Evolutionary conservation across 768 basidiomycete species (phyloP).

Genomic region (Agaricus sinodeliciosus): DNA sequence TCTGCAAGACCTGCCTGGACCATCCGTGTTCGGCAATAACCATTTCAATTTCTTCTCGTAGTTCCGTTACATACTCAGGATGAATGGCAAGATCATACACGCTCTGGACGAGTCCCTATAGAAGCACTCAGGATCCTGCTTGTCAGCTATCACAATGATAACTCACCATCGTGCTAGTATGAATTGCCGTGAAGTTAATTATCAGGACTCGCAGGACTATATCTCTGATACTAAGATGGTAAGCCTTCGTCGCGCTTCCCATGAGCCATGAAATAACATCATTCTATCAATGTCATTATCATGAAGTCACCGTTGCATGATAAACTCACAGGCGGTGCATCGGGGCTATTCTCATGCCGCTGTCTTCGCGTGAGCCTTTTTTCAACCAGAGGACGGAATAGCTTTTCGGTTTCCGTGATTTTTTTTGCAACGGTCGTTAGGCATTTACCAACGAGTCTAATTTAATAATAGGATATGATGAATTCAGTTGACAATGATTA

Average conservation of each 20-base stretch:
- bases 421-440: conserved; percentile 9
- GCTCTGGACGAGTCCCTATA: conserved; percentile 27
- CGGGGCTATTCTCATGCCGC: conserved; percentile 9
- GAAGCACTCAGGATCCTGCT: neutral
- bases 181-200: conserved; percentile 36
- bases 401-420: conserved; percentile 1
- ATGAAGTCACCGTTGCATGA: neutral
- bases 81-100: conserved; percentile 29
- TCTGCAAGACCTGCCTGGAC: conserved; percentile 25
- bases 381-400: conserved; percentile 12
- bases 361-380: conserved; percentile 6
- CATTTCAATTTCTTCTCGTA: conserved; percentile 37
- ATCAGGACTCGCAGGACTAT: conserved; percentile 29
- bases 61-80: conserved; percentile 23
- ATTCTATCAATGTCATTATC: conserved; percentile 22
- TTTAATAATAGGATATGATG: neutral
- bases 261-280: conserved; percentile 45
- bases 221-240: conserved; percentile 18
- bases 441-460: conserved; percentile 1
- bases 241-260: conserved; percentile 27
- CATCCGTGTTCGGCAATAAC: conserved; percentile 28
- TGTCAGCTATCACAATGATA: neutral
- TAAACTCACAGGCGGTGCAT: neutral
- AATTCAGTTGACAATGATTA: neutral
- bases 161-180: conserved; percentile 37